Percentiles rank a stretch among this genome's conserved stretches.
phyloP scores from a whole-genome alignment of 192 early-diverging fungal genomes.

The Paraglomus occultum region DNA sequence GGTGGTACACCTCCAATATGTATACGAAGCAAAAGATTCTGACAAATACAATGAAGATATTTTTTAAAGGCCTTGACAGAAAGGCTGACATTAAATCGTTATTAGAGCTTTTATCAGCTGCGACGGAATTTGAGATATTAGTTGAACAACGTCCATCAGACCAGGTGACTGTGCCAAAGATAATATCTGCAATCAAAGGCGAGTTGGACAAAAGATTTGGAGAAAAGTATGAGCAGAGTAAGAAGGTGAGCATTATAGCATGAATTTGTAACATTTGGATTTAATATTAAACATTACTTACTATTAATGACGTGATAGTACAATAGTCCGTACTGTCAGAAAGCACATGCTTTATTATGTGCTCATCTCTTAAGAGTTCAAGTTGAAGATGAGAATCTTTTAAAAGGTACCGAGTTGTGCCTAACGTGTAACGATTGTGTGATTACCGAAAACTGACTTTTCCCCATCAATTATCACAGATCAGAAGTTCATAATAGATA shows the following conservation, averaged over 20 bases:
- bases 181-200: constrained; percentile 45
- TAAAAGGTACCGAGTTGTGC: constrained; percentile 38
- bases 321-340: constrained; percentile 50
- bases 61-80: constrained; percentile 89
- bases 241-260: constrained; percentile 41
- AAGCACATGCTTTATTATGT: constrained; percentile 75
- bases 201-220: constrained; percentile 56
- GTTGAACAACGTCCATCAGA: constrained; percentile 43
- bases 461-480: constrained; percentile 39
- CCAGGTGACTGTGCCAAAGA: constrained; percentile 41
- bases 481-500: constrained; percentile 73
- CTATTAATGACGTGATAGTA: constrained; percentile 9
- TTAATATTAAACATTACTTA: neutral
- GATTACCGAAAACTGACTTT: neutral
- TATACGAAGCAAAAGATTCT: constrained; percentile 90
- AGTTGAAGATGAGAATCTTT: constrained; percentile 51
- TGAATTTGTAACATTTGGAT: neutral
- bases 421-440: constrained; percentile 1
- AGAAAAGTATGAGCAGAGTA: constrained; percentile 61
- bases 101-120: constrained; percentile 71
- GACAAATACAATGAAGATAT: constrained; percentile 84
- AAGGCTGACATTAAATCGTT: constrained; percentile 62
- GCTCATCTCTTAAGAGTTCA: constrained; percentile 80
- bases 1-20: constrained; percentile 92
- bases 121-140: constrained; percentile 70